Evolutionary conservation across 441 rosid genomes (phyloP).

Genomic region (Sinapis alba): DNA sequence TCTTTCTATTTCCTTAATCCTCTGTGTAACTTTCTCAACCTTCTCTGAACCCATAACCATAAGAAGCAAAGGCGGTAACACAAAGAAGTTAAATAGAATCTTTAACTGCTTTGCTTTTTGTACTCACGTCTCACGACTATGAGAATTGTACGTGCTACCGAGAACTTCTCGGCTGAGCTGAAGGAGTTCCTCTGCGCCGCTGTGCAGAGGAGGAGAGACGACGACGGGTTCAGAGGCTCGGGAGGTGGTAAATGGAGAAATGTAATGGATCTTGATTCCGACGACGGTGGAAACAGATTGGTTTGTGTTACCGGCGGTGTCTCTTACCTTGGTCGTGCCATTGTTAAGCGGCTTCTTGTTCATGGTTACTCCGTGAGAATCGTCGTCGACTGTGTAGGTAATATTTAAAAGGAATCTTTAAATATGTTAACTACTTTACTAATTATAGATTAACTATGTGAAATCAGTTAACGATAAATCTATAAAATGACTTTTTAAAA

Average conservation of each 20-base stretch:
- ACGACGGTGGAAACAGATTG: conserved; percentile 44
- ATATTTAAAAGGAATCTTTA: too few relatives aligned
- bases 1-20: neutral
- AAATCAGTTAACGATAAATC: neutral
- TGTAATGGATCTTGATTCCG: conserved; percentile 32
- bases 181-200: conserved; percentile 51
- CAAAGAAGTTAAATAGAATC: neutral
- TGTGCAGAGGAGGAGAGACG: conserved; percentile 51
- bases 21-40: conserved; percentile 19
- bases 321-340: conserved; percentile 75
- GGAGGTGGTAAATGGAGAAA: conserved; percentile 19
- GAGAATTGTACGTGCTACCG: conserved; percentile 51
- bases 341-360: conserved; percentile 65
- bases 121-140: conserved; percentile 29
- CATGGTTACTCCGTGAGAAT: conserved; percentile 79
- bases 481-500: neutral
- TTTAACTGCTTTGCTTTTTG: neutral
- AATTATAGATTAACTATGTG: neutral
- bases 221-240: conserved; percentile 34
- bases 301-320: conserved; percentile 91
- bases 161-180: conserved; percentile 42
- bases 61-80: neutral
- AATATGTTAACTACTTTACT: neutral
- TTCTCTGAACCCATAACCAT: neutral
- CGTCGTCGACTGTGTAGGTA: conserved; percentile 71